Conservation (phyloP, 352 stramenopile genomes). For the Lagenidium sp. region DNA sequence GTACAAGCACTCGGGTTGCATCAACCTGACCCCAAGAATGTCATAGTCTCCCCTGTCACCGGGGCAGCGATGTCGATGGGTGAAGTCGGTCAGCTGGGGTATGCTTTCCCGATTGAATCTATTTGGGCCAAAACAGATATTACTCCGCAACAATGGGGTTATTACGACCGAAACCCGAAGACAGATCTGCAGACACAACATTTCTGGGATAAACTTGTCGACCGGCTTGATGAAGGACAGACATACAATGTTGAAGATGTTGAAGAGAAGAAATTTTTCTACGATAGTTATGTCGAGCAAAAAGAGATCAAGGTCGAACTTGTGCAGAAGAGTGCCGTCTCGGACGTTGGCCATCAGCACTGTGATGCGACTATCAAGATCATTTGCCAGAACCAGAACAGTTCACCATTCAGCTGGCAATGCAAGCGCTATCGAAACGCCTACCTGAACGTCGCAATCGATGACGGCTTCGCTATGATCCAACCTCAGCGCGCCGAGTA, state of each 20-base stretch:
- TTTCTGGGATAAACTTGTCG: slow-evolving; percentile 29
- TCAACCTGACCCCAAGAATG: slow-evolving; percentile 32
- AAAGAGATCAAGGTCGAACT: slow-evolving; percentile 39
- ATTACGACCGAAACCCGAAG: slow-evolving; percentile 25
- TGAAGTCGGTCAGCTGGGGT: slow-evolving; percentile 29
- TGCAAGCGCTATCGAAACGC: slow-evolving; percentile 50
- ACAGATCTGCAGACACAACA: slow-evolving; percentile 24
- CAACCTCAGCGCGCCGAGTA: slow-evolving; percentile 12
- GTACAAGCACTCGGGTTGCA: slow-evolving; percentile 42
- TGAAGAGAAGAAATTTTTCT: slow-evolving; percentile 23
- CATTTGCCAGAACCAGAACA: neutral
- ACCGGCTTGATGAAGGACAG: slow-evolving; percentile 31
- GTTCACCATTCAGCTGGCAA: slow-evolving; percentile 20
- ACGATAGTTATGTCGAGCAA: slow-evolving; percentile 8
- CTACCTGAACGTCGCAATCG: slow-evolving; percentile 6
- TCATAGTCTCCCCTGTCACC: slow-evolving; percentile 43
- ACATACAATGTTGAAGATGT: slow-evolving; percentile 22
- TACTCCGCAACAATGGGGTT: slow-evolving; percentile 15
- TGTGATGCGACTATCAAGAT: slow-evolving; percentile 19
- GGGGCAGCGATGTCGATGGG: slow-evolving; percentile 44
- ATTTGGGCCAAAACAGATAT: slow-evolving; percentile 49
- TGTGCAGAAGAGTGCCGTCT: slow-evolving; percentile 17
- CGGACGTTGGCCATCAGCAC: slow-evolving; percentile 1
- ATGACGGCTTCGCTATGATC: slow-evolving; percentile 18
- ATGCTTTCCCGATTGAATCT: slow-evolving; percentile 23